Base-by-base conservation (phyloP, 305 asterid species). In the Stenogyne calaminthoides region DNA sequence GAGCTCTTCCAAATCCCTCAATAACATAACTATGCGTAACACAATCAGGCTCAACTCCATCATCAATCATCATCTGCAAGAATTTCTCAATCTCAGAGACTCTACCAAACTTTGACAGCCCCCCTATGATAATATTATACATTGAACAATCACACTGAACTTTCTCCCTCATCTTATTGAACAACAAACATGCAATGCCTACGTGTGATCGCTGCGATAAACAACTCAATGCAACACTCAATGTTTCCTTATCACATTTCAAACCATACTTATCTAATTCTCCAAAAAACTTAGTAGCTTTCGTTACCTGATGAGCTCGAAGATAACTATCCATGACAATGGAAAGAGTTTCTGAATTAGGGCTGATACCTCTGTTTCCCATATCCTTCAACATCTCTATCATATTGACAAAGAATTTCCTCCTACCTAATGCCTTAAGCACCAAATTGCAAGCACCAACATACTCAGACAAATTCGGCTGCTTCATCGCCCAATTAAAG, bases 51-150 rank as follows among this genome's bases (percentile, higher is more conserved):
- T 86, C 88, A 34, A 86, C 75, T 66, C 96, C 96, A 66, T 82
- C 86, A 60, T 86, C 90, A 69, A 86, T 89, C 98, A 93, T 86
- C 69, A 65, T 81, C 77, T 82, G 80, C 84, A 93, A 78, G 63
- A 68, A 74, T 59, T 64, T 84, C 80, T 91, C 93, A 6, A 93
- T 83, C 80, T 93, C 93, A 55, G 67, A 19, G 54, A 93, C 83
- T 81, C 87, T 86, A 16, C 98, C 97, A n/a, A 82, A 56, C 76
- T 75, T 89, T 4, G 97, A 83, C 96, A 96, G 88, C 80, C 97
- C 98, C 63, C 97, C 89, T 44, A 91, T 84, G 46, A 91, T 76
- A 9, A 78, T 65, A 64, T 87, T 88, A 68, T 87, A 93, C 64
- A 86, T 81, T 18, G 70, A 68, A 40, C 80, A 76, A 80, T 88